Conservation (phyloP, 176 grass and related monocot species). For the Alopecurus myosuroides region DNA sequence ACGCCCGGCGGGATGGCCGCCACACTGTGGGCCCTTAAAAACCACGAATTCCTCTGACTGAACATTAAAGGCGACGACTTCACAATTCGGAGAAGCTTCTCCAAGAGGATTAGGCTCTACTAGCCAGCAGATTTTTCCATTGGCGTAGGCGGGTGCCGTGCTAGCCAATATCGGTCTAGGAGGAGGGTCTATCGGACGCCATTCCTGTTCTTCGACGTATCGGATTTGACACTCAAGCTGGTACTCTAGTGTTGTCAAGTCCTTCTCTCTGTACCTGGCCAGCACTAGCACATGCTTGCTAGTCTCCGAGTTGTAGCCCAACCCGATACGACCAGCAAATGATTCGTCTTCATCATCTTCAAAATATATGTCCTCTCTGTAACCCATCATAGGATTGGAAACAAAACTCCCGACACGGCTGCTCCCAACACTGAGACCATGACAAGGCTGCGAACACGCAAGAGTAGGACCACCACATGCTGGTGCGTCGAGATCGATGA, state of each 20-base stretch:
- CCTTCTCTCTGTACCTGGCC: background rate
- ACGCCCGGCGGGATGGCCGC: background rate
- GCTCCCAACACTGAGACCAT: background rate
- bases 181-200: background rate
- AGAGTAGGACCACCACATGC: background rate
- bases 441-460: background rate
- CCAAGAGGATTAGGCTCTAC: background rate
- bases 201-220: background rate
- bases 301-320: slow-evolving; percentile 9
- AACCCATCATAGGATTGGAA: slow-evolving; percentile 10
- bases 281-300: background rate
- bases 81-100: background rate
- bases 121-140: background rate
- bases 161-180: background rate
- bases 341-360: background rate
- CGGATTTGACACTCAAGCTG: background rate
- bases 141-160: background rate
- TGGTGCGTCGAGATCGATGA: background rate
- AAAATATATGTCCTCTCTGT: background rate
- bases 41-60: background rate
- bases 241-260: background rate
- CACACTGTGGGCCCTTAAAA: background rate
- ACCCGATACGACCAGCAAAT: slow-evolving; percentile 1
- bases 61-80: background rate
- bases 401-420: background rate